Conservation (phyloP, 768 basidiomycete species). For the Rickenella mellea region DNA sequence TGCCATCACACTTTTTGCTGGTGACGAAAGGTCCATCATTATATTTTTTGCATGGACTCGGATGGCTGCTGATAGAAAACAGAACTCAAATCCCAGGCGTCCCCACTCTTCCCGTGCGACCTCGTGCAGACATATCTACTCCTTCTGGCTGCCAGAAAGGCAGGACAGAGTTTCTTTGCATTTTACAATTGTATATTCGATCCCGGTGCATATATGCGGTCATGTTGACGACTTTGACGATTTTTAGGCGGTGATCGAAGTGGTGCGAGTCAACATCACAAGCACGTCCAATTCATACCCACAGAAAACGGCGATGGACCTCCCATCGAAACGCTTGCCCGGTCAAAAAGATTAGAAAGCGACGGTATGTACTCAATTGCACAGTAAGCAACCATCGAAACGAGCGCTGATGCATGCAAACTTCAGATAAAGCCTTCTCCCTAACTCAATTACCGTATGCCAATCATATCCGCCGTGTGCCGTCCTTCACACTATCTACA, state of each 20-base stretch:
- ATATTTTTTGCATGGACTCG: background rate
- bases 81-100: constrained; percentile 73
- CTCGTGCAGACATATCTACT: constrained; percentile 71
- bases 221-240: background rate
- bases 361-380: constrained; percentile 33
- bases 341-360: constrained; percentile 41
- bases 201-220: background rate
- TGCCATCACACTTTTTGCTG: constrained; percentile 80
- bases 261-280: constrained; percentile 86
- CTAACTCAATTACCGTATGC: constrained; percentile 65
- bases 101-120: constrained; percentile 72
- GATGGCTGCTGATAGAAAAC: constrained; percentile 1
- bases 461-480: constrained; percentile 66
- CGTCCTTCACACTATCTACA: constrained; percentile 24
- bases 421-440: constrained; percentile 63
- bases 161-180: constrained; percentile 54
- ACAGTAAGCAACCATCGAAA: background rate
- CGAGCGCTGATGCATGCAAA: constrained; percentile 2
- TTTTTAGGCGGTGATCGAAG: constrained; percentile 59
- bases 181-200: constrained; percentile 79
- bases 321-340: constrained; percentile 69
- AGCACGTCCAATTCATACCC: constrained; percentile 84
- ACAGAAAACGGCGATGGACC: constrained; percentile 49
- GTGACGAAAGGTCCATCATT: constrained; percentile 60
- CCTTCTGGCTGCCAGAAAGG: constrained; percentile 55